Percentiles rank a stretch among this genome's conserved stretches.
phyloP scores from a whole-genome alignment of 78 protist genomes.

The Emiliania huxleyi region DNA sequence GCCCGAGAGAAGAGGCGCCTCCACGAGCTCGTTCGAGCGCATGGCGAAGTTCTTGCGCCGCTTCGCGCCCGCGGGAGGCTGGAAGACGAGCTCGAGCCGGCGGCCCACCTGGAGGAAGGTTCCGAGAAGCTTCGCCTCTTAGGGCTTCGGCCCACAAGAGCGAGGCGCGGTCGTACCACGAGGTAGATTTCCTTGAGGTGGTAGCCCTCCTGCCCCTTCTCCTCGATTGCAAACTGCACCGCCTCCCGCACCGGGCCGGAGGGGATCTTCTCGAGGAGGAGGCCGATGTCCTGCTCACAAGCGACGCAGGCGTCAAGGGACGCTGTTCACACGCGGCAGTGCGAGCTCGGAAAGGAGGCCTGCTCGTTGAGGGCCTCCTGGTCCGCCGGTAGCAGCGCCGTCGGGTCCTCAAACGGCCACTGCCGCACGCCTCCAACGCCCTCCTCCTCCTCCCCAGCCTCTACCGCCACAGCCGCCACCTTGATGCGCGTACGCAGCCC shows the following conservation, averaged over 20 bases:
- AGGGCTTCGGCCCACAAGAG: too few species aligned
- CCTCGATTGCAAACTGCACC: neutral
- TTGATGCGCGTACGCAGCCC: too few species aligned
- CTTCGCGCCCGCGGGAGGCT: neutral
- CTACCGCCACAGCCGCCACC: too few species aligned
- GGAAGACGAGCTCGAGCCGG: neutral
- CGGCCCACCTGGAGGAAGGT: too few species aligned
- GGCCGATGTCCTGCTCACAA: neutral
- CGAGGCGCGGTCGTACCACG: too few species aligned
- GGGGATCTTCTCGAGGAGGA: neutral
- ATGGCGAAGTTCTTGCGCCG: neutral
- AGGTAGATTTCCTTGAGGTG: neutral
- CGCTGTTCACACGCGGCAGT: too few species aligned
- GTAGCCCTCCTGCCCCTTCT: neutral
- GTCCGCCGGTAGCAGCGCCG: neutral
- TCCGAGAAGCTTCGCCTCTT: too few species aligned
- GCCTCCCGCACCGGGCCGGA: neutral
- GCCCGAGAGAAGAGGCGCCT: too few species aligned
- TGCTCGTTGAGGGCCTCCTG: neutral
- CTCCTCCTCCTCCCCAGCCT: too few species aligned
- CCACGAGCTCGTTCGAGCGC: neutral
- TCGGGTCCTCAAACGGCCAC: neutral
- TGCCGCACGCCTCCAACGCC: too few species aligned
- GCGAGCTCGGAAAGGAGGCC: too few species aligned
- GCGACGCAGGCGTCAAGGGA: too few species aligned